Evolutionary conservation across 257 asterid species (phyloP).

Genomic region (Rubia yunnanensis): DNA sequence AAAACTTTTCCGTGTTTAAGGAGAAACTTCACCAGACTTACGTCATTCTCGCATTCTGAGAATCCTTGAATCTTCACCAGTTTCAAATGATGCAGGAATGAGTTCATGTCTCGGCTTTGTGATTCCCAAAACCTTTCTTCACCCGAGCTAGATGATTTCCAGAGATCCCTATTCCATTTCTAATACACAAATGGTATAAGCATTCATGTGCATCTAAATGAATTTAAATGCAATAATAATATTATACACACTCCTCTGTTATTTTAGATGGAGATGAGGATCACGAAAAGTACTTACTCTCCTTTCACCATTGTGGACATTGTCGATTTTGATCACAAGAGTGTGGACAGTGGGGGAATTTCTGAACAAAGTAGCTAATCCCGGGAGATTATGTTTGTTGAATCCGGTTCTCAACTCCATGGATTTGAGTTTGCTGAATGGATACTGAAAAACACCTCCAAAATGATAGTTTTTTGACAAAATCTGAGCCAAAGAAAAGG

Average conservation of each 20-base stretch:
- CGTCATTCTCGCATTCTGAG: slow-evolving; percentile 43
- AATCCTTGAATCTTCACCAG: slow-evolving; percentile 66
- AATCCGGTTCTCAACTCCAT: slow-evolving; percentile 54
- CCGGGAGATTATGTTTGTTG: slow-evolving; percentile 46
- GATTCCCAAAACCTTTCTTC: slow-evolving; percentile 81
- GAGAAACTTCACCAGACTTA: slow-evolving; percentile 55
- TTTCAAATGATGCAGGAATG: slow-evolving; percentile 52
- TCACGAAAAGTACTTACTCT: slow-evolving; percentile 32
- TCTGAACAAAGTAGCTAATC: slow-evolving; percentile 46
- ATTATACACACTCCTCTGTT: neutral
- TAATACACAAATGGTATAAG: slow-evolving; percentile 11
- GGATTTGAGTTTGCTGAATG: slow-evolving; percentile 39
- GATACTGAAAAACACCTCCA: slow-evolving; percentile 30
- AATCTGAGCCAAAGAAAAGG: slow-evolving; percentile 32
- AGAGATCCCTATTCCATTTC: slow-evolving; percentile 57
- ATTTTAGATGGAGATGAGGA: no score
- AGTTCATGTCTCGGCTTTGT: slow-evolving; percentile 37
- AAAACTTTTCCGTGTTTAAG: slow-evolving; percentile 62
- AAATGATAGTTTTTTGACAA: slow-evolving; percentile 37
- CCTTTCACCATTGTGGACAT: slow-evolving; percentile 25
- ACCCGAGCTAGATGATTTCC: slow-evolving; percentile 46
- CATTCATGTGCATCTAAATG: neutral
- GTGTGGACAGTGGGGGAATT: slow-evolving; percentile 48
- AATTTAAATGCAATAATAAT: no score
- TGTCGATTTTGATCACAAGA: slow-evolving; percentile 41